These are phyloP conservation scores for Glonium stellatum DNA, from an alignment of 495 filamentous ascomycete genomes.

Conservation along the genomic window DNA sequence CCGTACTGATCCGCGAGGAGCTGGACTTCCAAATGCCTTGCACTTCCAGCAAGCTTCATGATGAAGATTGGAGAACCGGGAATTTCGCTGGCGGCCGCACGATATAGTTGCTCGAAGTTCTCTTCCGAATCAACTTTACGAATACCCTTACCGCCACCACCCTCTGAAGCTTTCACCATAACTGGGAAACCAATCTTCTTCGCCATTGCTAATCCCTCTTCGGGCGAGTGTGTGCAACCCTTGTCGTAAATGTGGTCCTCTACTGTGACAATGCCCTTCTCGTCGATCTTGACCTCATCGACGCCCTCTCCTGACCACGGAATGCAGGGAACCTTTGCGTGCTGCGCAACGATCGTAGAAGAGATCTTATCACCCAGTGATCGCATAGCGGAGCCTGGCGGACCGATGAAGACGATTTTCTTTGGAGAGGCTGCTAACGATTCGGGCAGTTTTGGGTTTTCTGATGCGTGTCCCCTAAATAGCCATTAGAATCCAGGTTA, in stretches of 20 bases:
- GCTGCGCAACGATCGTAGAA: constrained; percentile 97
- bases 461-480: constrained; percentile 88
- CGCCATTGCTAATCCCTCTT: constrained; percentile 84
- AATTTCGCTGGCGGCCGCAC: constrained; percentile 93
- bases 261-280: constrained; percentile 85
- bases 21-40: constrained; percentile 95
- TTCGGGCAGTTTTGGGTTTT: constrained; percentile 96
- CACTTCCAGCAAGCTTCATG: constrained; percentile 98
- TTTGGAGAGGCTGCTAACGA: constrained; percentile 90
- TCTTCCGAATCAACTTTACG: constrained; percentile 87
- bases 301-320: constrained; percentile 97
- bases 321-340: constrained; percentile 94
- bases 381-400: constrained; percentile 95
- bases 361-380: constrained; percentile 99
- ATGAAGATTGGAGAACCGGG: constrained; percentile 99
- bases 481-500: constrained; percentile 4
- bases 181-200: constrained; percentile 92
- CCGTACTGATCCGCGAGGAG: constrained; percentile 97
- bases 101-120: constrained; percentile 77
- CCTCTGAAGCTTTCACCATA: constrained; percentile 99
- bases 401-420: constrained; percentile 98
- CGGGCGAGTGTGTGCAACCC: constrained; percentile 78
- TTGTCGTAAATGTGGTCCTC: constrained; percentile 77
- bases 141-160: constrained; percentile 98
- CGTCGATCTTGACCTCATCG: constrained; percentile 67